A percentile compares a stretch with the other conserved stretches of the same genome.
These are phyloP conservation scores for Schrenkiella parvula DNA, from an alignment of 345 rosid genomes.

Conservation along the genomic window DNA sequence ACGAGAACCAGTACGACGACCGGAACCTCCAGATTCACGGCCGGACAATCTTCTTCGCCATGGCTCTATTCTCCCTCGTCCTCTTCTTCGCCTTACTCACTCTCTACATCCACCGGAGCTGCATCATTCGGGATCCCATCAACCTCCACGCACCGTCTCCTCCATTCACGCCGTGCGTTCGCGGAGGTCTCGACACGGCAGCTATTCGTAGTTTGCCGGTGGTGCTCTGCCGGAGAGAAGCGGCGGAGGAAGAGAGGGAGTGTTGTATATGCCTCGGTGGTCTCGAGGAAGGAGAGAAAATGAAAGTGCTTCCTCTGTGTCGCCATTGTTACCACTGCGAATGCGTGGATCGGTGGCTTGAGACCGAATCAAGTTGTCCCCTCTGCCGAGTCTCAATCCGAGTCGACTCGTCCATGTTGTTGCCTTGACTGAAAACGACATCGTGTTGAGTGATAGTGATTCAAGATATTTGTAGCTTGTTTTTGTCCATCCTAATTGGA, in stretches of 20 bases:
- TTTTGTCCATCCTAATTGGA: not conserved
- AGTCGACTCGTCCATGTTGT: conserved; percentile 22
- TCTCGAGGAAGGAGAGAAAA: conserved; percentile 65
- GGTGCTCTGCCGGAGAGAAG: conserved; percentile 13
- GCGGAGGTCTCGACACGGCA: conserved; percentile 23
- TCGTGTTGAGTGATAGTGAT: conserved; percentile 18
- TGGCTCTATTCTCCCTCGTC: conserved; percentile 20
- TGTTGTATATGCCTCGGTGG: conserved; percentile 70
- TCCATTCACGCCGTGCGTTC: not conserved
- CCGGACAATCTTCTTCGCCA: conserved; percentile 11
- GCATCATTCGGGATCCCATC: not conserved
- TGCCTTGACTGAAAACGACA: conserved; percentile 10
- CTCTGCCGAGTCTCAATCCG: conserved; percentile 52
- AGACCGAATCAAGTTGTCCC: conserved; percentile 60
- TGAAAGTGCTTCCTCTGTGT: conserved; percentile 64
- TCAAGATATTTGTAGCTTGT: conserved; percentile 4
- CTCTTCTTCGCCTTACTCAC: conserved; percentile 23
- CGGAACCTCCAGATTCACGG: conserved; percentile 20
- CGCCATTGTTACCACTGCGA: conserved; percentile 56
- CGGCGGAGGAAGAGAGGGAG: conserved; percentile 29
- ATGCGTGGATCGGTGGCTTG: conserved; percentile 73
- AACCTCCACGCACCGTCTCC: not conserved
- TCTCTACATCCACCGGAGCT: conserved; percentile 32
- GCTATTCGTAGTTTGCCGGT: conserved; percentile 22
- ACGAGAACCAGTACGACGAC: conserved; percentile 33